A percentile compares a stretch with the other conserved stretches of the same genome.
phyloP scores from a whole-genome alignment of 179 eudicot genomes.

The Beta lomatogona region DNA sequence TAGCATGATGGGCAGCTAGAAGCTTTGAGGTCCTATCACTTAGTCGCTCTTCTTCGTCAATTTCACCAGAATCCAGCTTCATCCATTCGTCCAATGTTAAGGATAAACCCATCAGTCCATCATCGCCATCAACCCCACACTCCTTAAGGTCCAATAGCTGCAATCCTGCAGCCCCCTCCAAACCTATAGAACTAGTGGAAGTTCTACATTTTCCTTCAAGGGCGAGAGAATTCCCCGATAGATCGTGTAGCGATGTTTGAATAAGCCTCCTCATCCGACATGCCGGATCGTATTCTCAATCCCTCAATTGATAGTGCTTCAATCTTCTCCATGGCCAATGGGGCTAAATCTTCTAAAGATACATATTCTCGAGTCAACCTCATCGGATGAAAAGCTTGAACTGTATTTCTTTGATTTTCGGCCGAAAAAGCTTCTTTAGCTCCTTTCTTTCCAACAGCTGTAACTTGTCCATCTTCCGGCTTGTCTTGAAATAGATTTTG shows the following conservation, averaged over 20 bases:
- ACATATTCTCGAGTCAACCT: conserved; percentile 66
- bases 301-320: conserved; percentile 96
- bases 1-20: conserved; percentile 94
- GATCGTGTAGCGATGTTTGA: conserved; percentile 59
- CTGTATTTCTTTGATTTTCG: conserved; percentile 40
- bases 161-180: conserved; percentile 92
- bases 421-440: conserved; percentile 39
- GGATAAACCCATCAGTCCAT: conserved; percentile 83
- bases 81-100: conserved; percentile 95
- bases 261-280: conserved; percentile 82
- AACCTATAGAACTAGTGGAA: conserved; percentile 53
- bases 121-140: conserved; percentile 46
- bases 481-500: conserved; percentile 45
- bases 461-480: conserved; percentile 30
- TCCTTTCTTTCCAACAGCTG: conserved; percentile 36
- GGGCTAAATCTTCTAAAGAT: conserved; percentile 91
- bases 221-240: conserved; percentile 58
- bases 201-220: conserved; percentile 53
- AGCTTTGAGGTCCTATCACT: conserved; percentile 83
- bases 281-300: conserved; percentile 83
- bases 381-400: conserved; percentile 35
- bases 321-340: conserved; percentile 93
- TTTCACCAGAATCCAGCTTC: conserved; percentile 88
- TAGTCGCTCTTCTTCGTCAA: conserved; percentile 65
- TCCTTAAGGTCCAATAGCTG: conserved; percentile 66